Percentiles rank a stretch among this genome's conserved stretches.
Conservation (phyloP, 805 yeast species). For the Yueomyces sinensis region DNA sequence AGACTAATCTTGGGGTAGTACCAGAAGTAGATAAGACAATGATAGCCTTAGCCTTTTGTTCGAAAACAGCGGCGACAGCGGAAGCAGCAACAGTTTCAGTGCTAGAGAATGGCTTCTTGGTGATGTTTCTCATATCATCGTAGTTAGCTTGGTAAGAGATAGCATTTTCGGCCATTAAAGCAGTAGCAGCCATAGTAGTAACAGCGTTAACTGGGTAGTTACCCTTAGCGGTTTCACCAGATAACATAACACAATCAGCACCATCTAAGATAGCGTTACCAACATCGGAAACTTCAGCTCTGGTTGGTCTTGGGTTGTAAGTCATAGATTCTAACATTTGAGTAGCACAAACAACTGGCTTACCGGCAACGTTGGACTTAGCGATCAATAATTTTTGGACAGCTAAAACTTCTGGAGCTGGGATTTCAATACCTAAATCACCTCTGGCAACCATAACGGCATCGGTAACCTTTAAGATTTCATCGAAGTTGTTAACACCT, state of each 20-base stretch:
- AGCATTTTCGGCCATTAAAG: slow-evolving; percentile 92
- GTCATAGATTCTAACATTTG: slow-evolving; percentile 99
- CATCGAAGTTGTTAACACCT: slow-evolving; percentile 99
- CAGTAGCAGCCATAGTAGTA: slow-evolving; percentile 96
- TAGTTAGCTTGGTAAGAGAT: slow-evolving; percentile 75
- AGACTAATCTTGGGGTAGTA: slow-evolving; percentile 85
- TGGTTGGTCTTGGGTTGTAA: slow-evolving; percentile 98
- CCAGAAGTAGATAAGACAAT: slow-evolving; percentile 93
- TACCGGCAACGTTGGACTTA: slow-evolving; percentile 97
- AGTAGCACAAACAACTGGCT: slow-evolving; percentile 99
- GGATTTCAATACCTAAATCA: slow-evolving; percentile 98
- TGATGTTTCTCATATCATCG: slow-evolving; percentile 78
- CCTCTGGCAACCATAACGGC: slow-evolving; percentile 99
- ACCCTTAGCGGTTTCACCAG: slow-evolving; percentile 99
- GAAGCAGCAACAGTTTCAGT: slow-evolving; percentile 96
- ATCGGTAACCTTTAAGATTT: slow-evolving; percentile 84
- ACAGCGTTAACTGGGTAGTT: slow-evolving; percentile 97
- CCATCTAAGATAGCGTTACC: slow-evolving; percentile 99
- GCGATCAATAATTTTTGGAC: slow-evolving; percentile 99
- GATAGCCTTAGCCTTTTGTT: slow-evolving; percentile 93
- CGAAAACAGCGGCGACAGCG: slow-evolving; percentile 92
- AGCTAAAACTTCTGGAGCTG: slow-evolving; percentile 96
- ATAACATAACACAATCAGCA: slow-evolving; percentile 99
- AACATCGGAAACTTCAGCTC: slow-evolving; percentile 98
- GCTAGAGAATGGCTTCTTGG: slow-evolving; percentile 81